phyloP scores from a whole-genome alignment of 495 filamentous ascomycete genomes.

The Penicillium nucicola region DNA sequence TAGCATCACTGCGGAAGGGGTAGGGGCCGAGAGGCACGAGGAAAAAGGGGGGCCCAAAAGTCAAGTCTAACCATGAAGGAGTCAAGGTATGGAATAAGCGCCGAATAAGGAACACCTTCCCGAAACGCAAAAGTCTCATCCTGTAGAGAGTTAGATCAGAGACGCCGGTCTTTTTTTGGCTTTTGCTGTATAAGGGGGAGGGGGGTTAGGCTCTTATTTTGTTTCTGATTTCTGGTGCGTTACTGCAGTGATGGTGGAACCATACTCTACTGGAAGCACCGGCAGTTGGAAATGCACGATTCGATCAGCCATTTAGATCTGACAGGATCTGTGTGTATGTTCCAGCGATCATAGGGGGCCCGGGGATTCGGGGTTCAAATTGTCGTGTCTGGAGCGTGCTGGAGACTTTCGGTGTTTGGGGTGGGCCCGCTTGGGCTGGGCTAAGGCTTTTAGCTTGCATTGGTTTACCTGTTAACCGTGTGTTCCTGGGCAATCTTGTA shows the following conservation, averaged over 20 bases:
- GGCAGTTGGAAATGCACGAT: no score
- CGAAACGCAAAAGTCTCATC: background rate
- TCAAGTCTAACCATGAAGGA: no score
- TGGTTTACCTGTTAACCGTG: background rate
- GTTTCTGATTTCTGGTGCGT: background rate
- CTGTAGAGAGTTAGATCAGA: background rate
- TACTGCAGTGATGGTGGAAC: slow-evolving; percentile 12
- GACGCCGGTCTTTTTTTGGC: no score
- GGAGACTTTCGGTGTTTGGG: slow-evolving; percentile 4
- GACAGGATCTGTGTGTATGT: slow-evolving; percentile 1
- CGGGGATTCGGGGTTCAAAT: background rate
- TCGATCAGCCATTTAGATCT: slow-evolving; percentile 1
- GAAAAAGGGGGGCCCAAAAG: no score
- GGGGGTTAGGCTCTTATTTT: no score
- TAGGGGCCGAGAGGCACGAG: no score
- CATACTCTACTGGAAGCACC: background rate
- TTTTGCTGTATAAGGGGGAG: no score
- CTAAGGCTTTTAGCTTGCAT: background rate
- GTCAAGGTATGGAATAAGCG: background rate
- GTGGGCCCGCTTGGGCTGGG: background rate
- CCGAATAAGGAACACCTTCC: slow-evolving; percentile 2
- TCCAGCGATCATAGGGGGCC: slow-evolving; percentile 4
- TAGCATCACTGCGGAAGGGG: no score
- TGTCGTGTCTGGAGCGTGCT: background rate
- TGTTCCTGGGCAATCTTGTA: no score